These are phyloP conservation scores for Otatea glauca DNA, from an alignment of 176 grass and related monocot species.

Conservation along the genomic window DNA sequence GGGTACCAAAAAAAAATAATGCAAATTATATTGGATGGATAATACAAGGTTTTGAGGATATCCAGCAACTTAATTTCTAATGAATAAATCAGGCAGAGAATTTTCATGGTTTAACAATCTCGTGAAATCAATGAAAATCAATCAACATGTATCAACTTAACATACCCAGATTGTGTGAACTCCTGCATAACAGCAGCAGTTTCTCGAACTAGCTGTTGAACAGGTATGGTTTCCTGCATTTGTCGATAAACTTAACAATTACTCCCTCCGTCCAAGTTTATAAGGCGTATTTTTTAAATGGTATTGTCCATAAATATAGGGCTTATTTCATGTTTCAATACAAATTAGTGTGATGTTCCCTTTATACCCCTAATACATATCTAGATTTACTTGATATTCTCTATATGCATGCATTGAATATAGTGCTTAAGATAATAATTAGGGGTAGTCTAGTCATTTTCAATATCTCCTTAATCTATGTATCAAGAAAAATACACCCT, in stretches of 20 bases:
- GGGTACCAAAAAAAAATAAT: neutral
- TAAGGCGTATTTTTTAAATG: too few species aligned
- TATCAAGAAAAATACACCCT: too few species aligned
- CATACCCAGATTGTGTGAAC: slow-evolving; percentile 80
- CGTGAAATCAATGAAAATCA: slow-evolving; percentile 27
- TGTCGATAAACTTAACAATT: neutral
- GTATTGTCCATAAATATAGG: too few species aligned
- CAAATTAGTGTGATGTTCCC: too few species aligned
- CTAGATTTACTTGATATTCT: too few species aligned
- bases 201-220: slow-evolving; percentile 77
- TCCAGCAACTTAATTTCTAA: neutral
- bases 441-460: too few species aligned
- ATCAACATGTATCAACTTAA: slow-evolving; percentile 22
- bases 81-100: neutral
- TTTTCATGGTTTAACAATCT: neutral
- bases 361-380: too few species aligned
- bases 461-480: too few species aligned
- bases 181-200: slow-evolving; percentile 82
- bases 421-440: too few species aligned
- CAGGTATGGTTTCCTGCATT: slow-evolving; percentile 71
- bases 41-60: neutral
- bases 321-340: too few species aligned
- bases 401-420: too few species aligned
- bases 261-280: too few species aligned
- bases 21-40: neutral